phyloP scores from a whole-genome alignment of 2,329 filamentous ascomycete species.

The Trichoderma polysporum region DNA sequence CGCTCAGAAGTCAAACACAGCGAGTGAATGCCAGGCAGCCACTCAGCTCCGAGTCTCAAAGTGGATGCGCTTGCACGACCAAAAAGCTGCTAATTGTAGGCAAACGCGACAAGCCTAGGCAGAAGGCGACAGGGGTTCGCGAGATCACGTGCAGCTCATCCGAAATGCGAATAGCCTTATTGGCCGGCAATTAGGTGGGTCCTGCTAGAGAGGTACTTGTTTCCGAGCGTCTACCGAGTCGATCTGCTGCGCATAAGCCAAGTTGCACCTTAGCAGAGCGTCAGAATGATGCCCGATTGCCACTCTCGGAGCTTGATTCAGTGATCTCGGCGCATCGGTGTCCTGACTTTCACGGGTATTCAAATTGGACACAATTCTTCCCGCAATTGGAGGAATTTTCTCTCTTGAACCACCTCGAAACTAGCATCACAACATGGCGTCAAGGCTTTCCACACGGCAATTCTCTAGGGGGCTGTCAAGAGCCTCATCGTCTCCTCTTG shows the following conservation, averaged over 20 bases:
- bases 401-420: not conserved
- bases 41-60: slow-evolving; percentile 2
- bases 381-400: not conserved
- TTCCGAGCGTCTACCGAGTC: not conserved
- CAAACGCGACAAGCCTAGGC: slow-evolving; percentile 33
- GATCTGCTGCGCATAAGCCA: not conserved
- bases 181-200: slow-evolving; percentile 23
- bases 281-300: slow-evolving; percentile 6
- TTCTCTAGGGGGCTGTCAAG: slow-evolving; percentile 32
- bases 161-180: slow-evolving; percentile 30
- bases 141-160: slow-evolving; percentile 32
- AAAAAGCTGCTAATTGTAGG: slow-evolving; percentile 31
- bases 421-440: slow-evolving; percentile 31
- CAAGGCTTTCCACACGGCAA: slow-evolving; percentile 33
- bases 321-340: slow-evolving; percentile 20
- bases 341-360: not conserved
- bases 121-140: slow-evolving; percentile 29
- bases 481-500: slow-evolving; percentile 29
- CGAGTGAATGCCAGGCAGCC: not conserved
- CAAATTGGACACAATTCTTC: not conserved
- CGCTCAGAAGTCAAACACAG: not conserved
- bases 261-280: not conserved
- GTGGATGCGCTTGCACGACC: slow-evolving; percentile 13
- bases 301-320: slow-evolving; percentile 19
- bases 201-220: slow-evolving; percentile 22